Evolutionary conservation across 2,329 filamentous ascomycete species (phyloP), one percentile per base, ranked within the genome.

Genomic region (Trichoderma hamatum): DNA sequence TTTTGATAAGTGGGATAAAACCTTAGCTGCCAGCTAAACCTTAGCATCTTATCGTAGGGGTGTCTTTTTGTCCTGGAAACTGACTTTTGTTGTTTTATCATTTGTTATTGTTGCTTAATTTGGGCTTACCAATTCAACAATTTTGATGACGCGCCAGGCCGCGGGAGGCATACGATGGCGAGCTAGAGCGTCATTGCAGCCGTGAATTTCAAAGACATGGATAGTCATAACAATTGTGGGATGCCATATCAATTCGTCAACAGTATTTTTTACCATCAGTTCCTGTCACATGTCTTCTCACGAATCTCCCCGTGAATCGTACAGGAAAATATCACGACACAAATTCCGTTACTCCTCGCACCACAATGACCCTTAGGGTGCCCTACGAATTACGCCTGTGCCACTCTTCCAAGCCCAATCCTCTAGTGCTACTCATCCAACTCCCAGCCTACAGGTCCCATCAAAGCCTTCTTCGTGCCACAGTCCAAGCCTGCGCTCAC

Each of bases 391-490:
- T 49, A 24, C 46, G 46, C n/a, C 46, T 13, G 46, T 24, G 46
- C 19, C 46, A 49, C 46, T 24, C 9, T 21, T 24, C 46, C 11
- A 5, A 49, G 39, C 46, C 19, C n/a, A 13, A 11, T 9, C n/a
- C 10, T 11, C 5, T 56, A 36, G 6, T 26, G 10, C 36, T 6
- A 5, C 13, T 5, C 26, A n/a, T 59, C 34, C 6, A 11, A 43
- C 19, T 4, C 16, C 1, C 9, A 13, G n/a, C 21, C 21, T 43
- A n/a, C 13, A 4, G 6, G 39, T n/a, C 21, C 56, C 30, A 26
- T 11, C 14, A 51, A 60, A 51, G 74, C 79, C 82, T 83, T 84
- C 82, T 77, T 84, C 81, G 75, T 80, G 78, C 69, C 81, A 75
- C 74, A 74, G 77, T 78, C 61, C 78, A 69, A 76, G 77, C 78